A percentile compares a stretch with the other conserved stretches of the same genome.
phyloP scores from a whole-genome alignment of 2,329 filamentous ascomycete species.

The Dactylella cylindrospora region DNA sequence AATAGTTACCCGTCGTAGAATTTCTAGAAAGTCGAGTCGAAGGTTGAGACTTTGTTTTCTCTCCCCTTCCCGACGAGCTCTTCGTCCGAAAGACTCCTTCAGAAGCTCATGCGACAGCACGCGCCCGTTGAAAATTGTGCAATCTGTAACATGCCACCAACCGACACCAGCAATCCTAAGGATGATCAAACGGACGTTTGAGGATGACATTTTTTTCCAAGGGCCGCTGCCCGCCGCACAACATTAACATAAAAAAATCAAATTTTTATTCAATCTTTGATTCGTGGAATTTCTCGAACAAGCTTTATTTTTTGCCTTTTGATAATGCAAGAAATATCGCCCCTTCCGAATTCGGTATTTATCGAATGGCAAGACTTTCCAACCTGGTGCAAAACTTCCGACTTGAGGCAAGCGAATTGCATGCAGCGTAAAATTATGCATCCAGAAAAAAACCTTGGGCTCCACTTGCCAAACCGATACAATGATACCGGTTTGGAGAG shows the following conservation, averaged over 20 bases:
- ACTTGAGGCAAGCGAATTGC: slow-evolving; percentile 33
- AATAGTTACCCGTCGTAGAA: slow-evolving; percentile 18
- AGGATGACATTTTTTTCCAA: slow-evolving; percentile 26
- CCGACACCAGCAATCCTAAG: too few relatives aligned
- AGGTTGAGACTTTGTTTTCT: too few relatives aligned
- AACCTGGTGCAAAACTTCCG: slow-evolving; percentile 9
- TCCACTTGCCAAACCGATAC: slow-evolving; percentile 32
- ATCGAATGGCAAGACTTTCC: slow-evolving; percentile 37
- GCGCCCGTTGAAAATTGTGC: too few relatives aligned
- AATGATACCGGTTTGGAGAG: too few relatives aligned
- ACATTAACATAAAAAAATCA: slow-evolving; percentile 6
- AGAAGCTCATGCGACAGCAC: too few relatives aligned
- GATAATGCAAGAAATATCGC: too few relatives aligned
- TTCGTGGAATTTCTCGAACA: background rate
- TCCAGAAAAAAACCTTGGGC: too few relatives aligned
- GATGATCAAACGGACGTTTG: slow-evolving; percentile 32
- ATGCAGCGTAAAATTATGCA: slow-evolving; percentile 14
- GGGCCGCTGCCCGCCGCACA: slow-evolving; percentile 1
- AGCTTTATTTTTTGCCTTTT: too few relatives aligned
- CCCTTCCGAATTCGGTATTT: too few relatives aligned
- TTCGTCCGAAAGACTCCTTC: too few relatives aligned
- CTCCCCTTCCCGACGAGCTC: too few relatives aligned
- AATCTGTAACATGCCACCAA: too few relatives aligned
- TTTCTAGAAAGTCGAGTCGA: slow-evolving; percentile 21
- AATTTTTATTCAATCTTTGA: background rate